Evolutionary conservation across 1,139 yeast species (phyloP), one percentile per base, ranked within the genome.

Genomic region (Blastobotrys elegans): DNA sequence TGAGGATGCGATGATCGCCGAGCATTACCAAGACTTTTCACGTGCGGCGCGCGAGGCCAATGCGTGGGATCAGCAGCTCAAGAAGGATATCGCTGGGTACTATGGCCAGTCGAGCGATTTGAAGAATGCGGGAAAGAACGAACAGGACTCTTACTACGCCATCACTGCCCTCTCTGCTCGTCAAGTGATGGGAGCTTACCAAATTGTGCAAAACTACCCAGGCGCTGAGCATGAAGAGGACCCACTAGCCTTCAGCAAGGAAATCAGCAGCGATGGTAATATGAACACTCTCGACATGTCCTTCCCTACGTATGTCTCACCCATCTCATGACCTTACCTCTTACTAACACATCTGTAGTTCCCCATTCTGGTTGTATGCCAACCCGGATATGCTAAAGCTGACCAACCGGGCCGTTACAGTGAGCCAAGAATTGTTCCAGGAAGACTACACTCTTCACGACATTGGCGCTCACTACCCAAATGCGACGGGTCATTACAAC

Each of bases 231-330:
- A 36, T 16, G 14, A 13, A 4, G 44, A 43, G 13, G 7, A 21
- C 20, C 49, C 46, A 27, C 42, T 18, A 32, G 39, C 37, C 13
- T 26, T 42, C 32, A 35, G 24, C 16, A 46, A 46, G 32, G 49
- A 46, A 27, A 46, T 37, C 30, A 22, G 35, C 30, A 29, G 39
- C 11, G 16, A 34, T 24, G 49, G 46, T 13, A 46, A 46, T 30
- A 27, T 46, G 35, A 37, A 42, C 26, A 46, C 43, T 20, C 30
- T 46, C 16, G 49, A 46, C 24, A 46, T 46, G 22, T 20, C 37
- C n/a, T 46, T 46, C 46, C 49, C 49, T 2, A 40, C 44, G 4
- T n/a, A n/a, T n/a, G n/a, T n/a, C n/a, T n/a, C n/a, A n/a, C n/a
- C n/a, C n/a, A n/a, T n/a, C n/a, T n/a, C n/a, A 42, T 8, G 22